A percentile compares a stretch with the other conserved stretches of the same genome.
Conservation (phyloP, 371 early-diverging fungal species). For the Circinella umbellata region DNA sequence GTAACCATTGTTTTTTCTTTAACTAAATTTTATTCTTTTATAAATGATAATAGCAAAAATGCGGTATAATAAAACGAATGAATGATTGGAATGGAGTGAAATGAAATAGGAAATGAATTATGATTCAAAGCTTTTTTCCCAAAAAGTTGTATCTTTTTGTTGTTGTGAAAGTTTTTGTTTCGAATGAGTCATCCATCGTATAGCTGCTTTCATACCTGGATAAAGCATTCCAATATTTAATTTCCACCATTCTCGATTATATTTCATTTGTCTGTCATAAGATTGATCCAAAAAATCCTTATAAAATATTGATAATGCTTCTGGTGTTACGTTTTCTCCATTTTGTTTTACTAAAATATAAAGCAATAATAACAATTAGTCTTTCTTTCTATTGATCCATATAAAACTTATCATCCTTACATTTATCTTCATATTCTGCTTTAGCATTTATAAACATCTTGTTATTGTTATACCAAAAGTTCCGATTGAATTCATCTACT, state of each 20-base stretch:
- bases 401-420: constrained; percentile 38
- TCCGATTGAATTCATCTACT: constrained; percentile 68
- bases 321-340: constrained; percentile 63
- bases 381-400: not conserved
- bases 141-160: constrained; percentile 39
- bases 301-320: constrained; percentile 79
- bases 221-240: constrained; percentile 69
- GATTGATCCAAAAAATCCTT: constrained; percentile 77
- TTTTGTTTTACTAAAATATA: constrained; percentile 30
- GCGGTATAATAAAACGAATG: too few relatives aligned
- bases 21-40: too few relatives aligned
- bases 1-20: not conserved
- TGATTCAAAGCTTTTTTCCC: constrained; percentile 60
- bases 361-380: not conserved
- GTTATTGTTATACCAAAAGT: constrained; percentile 82
- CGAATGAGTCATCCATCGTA: constrained; percentile 34
- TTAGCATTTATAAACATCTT: constrained; percentile 68
- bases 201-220: constrained; percentile 68
- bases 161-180: not conserved
- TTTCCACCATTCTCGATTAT: constrained; percentile 80
- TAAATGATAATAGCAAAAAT: too few relatives aligned
- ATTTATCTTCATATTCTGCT: constrained; percentile 64
- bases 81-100: too few relatives aligned
- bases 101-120: too few relatives aligned
- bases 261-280: constrained; percentile 72